Evolutionary conservation across 2,329 filamentous ascomycete species (phyloP).

Genomic region (Claviceps sp.): DNA sequence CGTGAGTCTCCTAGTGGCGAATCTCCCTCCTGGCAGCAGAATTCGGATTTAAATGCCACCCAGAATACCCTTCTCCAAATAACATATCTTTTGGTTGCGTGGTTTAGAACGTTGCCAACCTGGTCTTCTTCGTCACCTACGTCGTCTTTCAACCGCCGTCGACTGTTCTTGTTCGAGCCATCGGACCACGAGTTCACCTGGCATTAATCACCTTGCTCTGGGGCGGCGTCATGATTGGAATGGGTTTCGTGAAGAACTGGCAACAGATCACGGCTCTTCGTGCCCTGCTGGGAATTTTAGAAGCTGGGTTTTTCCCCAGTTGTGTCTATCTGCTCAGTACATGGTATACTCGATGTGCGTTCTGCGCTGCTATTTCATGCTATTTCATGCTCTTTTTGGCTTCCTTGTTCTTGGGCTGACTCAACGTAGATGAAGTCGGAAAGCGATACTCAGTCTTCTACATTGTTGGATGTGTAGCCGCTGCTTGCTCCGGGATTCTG

Average conservation of each 20-base stretch:
- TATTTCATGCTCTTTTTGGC: conserved; percentile 27
- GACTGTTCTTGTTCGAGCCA: conserved; percentile 51
- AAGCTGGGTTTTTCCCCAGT: conserved; percentile 60
- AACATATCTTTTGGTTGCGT: not conserved
- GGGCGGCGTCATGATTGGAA: conserved; percentile 50
- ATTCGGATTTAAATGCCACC: too few relatives aligned
- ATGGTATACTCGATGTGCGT: conserved; percentile 55
- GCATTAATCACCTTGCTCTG: conserved; percentile 41
- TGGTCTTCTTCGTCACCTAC: conserved; percentile 65
- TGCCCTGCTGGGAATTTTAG: conserved; percentile 48
- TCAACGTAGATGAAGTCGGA: conserved; percentile 45
- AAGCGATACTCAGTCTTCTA: conserved; percentile 59
- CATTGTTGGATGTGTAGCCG: conserved; percentile 51
- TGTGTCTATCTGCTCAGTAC: conserved; percentile 61
- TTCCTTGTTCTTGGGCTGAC: conserved; percentile 28
- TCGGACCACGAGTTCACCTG: conserved; percentile 49
- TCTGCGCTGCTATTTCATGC: too few relatives aligned
- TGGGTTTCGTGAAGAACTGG: conserved; percentile 47
- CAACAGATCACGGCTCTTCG: conserved; percentile 39
- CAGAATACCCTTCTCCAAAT: not conserved
- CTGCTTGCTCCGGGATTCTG: conserved; percentile 54
- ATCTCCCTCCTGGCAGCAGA: not conserved
- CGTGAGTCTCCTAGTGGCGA: conserved; percentile 16
- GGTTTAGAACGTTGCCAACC: conserved; percentile 45
- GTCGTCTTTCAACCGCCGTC: conserved; percentile 59